phyloP scores from a whole-genome alignment of 192 early-diverging fungal species.

The Coemansia asiatica region DNA sequence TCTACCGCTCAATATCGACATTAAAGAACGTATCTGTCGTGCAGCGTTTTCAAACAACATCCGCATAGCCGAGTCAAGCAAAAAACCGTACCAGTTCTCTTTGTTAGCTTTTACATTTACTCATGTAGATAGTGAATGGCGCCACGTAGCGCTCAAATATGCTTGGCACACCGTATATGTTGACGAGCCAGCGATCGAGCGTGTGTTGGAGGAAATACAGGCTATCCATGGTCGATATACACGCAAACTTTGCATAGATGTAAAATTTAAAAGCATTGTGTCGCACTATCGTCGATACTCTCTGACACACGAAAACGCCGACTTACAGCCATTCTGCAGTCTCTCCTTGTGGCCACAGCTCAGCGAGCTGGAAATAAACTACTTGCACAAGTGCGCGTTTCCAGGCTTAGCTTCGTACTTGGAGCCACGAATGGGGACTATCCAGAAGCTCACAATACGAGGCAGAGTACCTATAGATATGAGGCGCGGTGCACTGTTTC shows the following conservation, averaged over 20 bases:
- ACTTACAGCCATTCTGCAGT: constrained; percentile 44
- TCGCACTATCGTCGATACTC: constrained; percentile 46
- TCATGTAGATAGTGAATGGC: constrained; percentile 41
- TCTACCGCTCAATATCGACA: constrained; percentile 30
- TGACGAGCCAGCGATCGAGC: constrained; percentile 11
- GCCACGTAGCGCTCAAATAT: constrained; percentile 26
- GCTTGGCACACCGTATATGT: constrained; percentile 50
- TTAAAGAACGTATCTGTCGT: constrained; percentile 49
- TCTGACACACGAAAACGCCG: constrained; percentile 26
- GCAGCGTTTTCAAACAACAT: constrained; percentile 1
- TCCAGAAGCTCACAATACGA: constrained; percentile 26
- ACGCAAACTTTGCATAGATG: constrained; percentile 32
- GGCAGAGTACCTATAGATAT: constrained; percentile 52
- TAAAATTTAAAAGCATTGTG: constrained; percentile 38
- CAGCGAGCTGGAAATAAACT: constrained; percentile 38
- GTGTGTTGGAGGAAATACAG: not conserved
- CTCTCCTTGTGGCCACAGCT: constrained; percentile 30
- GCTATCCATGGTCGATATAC: constrained; percentile 17
- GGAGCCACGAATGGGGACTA: constrained; percentile 33
- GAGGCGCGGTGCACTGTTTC: constrained; percentile 34
- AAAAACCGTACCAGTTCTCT: constrained; percentile 26
- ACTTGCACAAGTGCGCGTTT: constrained; percentile 52
- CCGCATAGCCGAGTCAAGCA: not conserved
- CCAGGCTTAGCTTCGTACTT: constrained; percentile 44
- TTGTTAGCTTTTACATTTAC: constrained; percentile 16